Conservation (phyloP, 176 grass and related monocot species). For the Poa annua region DNA sequence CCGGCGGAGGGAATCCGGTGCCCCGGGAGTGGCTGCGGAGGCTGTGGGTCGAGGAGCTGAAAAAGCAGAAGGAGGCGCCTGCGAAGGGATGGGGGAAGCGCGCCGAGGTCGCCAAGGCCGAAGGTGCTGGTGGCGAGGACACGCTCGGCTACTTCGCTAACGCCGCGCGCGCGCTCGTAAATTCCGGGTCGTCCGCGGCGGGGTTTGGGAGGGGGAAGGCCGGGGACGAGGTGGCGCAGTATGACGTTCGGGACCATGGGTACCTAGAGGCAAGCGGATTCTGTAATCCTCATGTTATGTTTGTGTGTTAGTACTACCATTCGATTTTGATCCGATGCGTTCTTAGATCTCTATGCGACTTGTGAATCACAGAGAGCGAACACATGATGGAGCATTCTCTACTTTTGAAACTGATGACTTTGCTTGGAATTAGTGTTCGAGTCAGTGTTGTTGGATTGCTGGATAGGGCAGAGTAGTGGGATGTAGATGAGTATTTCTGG, state of each 20-base stretch:
- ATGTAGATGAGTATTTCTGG: not conserved
- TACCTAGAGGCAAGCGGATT: slow-evolving; percentile 45
- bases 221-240: slow-evolving; percentile 19
- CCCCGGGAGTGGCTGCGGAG: slow-evolving; percentile 53
- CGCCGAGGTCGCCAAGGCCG: not conserved
- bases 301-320: not conserved
- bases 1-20: slow-evolving; percentile 26
- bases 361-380: not conserved
- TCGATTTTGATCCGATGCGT: not conserved
- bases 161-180: slow-evolving; percentile 13
- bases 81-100: slow-evolving; percentile 6
- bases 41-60: slow-evolving; percentile 56
- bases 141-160: slow-evolving; percentile 18
- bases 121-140: not conserved
- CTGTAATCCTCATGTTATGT: not conserved
- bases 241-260: slow-evolving; percentile 9
- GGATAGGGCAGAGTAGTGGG: not conserved
- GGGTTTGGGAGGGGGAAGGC: not conserved
- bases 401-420: not conserved
- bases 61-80: slow-evolving; percentile 34
- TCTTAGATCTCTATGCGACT: not conserved
- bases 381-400: not conserved
- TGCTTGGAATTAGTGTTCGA: not conserved
- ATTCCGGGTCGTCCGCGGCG: not conserved
- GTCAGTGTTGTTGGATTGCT: not conserved